Evolutionary conservation across 768 basidiomycete species (phyloP), one percentile per base, ranked within the genome.

Genomic region (Phylloporus arenicola): DNA sequence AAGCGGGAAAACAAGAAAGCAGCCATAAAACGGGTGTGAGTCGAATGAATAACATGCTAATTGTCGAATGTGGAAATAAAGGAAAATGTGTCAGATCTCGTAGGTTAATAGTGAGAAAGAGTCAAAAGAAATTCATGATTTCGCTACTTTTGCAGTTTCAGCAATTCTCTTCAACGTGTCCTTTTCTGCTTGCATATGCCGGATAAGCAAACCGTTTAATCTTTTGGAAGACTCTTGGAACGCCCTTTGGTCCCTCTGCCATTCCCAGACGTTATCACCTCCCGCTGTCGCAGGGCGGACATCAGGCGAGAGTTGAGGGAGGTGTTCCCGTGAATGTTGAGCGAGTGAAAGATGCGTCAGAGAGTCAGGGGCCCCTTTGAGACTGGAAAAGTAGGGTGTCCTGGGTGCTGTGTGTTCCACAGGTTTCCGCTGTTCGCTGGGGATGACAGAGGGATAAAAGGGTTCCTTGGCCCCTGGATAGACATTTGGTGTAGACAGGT

Each of bases 151-250:
- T 56, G 67, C 66, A 53, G 69, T 75, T 58, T 63, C 68, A 46
- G 90, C 83, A 63, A 92, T 90, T 69, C 81, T 75, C 71, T 79
- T 85, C 59, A 92, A 75, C 30, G 80, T 83, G 61, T 89, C 85
- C 70, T 82, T 83, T 70, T 92, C 90, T 46, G 83, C 77, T 69
- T 87, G 86, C 73, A 92, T 86, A 64, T 92, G 90, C 64, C 85
- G 82, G 47, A 82, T 70, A 46, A 92, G 70, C 81, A 92, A 78
- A 54, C 88, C 89, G 63, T 92, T 88, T 56, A 92, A 69, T 68
- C 75, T 79, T 68, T 70, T 74, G 53, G 84, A 64, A 25, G 82
- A 81, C 65, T 86, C 83, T 56, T 80, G 72, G 64, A 71, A 70
- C 37, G 58, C 63, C 30, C 62, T 58, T 47, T 72, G 68, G 5